phyloP scores from a whole-genome alignment of 495 filamentous ascomycete genomes.

The Aspergillus bertholletiae region DNA sequence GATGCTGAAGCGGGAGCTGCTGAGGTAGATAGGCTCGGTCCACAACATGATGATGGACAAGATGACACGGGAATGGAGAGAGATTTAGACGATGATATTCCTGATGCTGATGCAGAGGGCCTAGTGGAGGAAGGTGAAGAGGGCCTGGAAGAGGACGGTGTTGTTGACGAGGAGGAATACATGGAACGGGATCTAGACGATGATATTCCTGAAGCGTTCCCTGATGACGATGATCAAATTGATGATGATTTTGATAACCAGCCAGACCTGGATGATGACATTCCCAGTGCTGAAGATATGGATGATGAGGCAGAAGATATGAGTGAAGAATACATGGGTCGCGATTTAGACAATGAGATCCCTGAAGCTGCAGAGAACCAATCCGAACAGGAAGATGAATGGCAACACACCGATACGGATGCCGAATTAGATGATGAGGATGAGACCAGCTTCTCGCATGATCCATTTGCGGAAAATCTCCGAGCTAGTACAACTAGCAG shows the following conservation, averaged over 20 bases:
- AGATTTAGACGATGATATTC: constrained; percentile 48
- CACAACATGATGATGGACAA: constrained; percentile 27
- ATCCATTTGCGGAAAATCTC: constrained; percentile 26
- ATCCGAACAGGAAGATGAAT: constrained; percentile 37
- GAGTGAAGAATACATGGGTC: constrained; percentile 25
- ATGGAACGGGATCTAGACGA: constrained; percentile 49
- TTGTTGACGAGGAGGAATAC: constrained; percentile 38
- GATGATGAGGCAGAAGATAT: constrained; percentile 24
- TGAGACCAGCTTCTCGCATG: constrained; percentile 26
- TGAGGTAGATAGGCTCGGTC: constrained; percentile 19
- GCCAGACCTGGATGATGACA: constrained; percentile 41
- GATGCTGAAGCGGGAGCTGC: constrained; percentile 38
- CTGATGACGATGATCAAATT: constrained; percentile 38
- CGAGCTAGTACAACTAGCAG: constrained; percentile 40
- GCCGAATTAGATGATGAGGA: constrained; percentile 54
- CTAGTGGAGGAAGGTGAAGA: constrained; percentile 42
- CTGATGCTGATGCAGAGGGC: constrained; percentile 38
- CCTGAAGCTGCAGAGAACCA: constrained; percentile 36
- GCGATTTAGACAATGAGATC: constrained; percentile 42
- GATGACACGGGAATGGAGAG: constrained; percentile 37
- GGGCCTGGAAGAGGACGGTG: constrained; percentile 33
- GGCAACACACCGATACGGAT: constrained; percentile 80
- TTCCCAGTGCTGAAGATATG: constrained; percentile 31
- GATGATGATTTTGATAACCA: constrained; percentile 40
- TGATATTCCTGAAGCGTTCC: constrained; percentile 47